Evolutionary conservation across 179 eudicot species (phyloP).

Genomic region (Carnegiea gigantea): DNA sequence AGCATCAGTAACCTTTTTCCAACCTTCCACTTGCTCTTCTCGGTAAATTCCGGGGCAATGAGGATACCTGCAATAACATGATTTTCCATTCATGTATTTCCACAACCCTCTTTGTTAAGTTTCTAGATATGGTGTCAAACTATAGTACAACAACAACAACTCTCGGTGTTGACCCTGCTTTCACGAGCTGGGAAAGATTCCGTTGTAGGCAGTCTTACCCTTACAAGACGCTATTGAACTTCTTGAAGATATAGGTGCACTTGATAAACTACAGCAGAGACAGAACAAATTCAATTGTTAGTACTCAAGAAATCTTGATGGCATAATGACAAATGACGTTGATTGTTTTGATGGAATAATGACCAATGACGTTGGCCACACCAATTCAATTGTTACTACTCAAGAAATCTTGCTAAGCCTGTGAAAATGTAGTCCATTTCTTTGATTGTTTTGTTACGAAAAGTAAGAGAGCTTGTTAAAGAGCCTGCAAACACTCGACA

Average conservation of each 20-base stretch:
- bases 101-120: not conserved
- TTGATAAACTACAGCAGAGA: slow-evolving; percentile 51
- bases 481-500: too few relatives aligned
- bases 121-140: too few relatives aligned
- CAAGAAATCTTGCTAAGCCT: not conserved
- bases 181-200: too few relatives aligned
- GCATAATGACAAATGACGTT: not conserved
- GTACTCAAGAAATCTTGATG: too few relatives aligned
- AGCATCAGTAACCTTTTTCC: slow-evolving; percentile 82
- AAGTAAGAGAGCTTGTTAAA: too few relatives aligned
- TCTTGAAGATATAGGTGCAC: slow-evolving; percentile 73
- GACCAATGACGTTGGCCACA: not conserved
- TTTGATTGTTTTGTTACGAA: too few relatives aligned
- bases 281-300: not conserved
- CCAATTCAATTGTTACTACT: not conserved
- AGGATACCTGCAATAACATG: slow-evolving; percentile 58
- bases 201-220: too few relatives aligned
- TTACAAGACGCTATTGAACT: too few relatives aligned
- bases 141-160: too few relatives aligned
- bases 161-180: too few relatives aligned
- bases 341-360: not conserved
- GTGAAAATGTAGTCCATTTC: too few relatives aligned
- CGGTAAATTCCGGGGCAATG: slow-evolving; percentile 78
- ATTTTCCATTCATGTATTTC: not conserved
- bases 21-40: slow-evolving; percentile 72